Evolutionary conservation across 345 rosid species (phyloP), one percentile per base, ranked within the genome.

Genomic region (Ceriops zippeliana): DNA sequence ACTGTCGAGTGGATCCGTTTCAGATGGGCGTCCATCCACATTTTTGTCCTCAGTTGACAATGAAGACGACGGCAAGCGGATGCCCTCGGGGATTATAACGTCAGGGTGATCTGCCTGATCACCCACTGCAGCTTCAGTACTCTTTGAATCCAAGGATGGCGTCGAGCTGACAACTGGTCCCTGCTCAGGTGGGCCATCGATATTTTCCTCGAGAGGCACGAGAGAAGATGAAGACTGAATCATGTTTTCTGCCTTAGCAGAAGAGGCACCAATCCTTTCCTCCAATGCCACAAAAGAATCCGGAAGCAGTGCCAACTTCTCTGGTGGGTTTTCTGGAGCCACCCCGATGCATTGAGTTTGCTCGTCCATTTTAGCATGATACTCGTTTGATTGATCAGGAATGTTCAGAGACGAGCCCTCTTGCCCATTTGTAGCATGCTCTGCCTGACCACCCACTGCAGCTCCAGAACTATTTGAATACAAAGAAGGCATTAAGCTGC

Each of bases 31-130:
- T 37, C 61, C 76, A 27, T 42, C 17, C 5, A 49, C 4, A 32
- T 72, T 76, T 38, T 61, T 66, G 30, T 63, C 79, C 62, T 66
- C 67, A n/a, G 24, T 2, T 21, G 15, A 73, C 62, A 47, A 59
- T 30, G 63, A 7, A 61, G 70, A 10, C 10, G 73, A 11, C 56
- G 57, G 63, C 26, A 59, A 28, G 67, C 42, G 42, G 6, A 60
- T 20, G 26, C 35, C 52, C 35, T 66, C 34, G 3, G 64, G 20
- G 9, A 59, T 22, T 24, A n/a, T 54, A 7, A 7, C 38, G 38
- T 51, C 70, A 42, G 5, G 35, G 0, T 24, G 31, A 62, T 26
- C 53, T 5, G 56, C 16, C 31, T 32, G 63, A 32, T 70, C 59
- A 42, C 47, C 69, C 0, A 7, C 52, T 62, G 65, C 67, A 52